Evolutionary conservation across 2,329 filamentous ascomycete genomes (phyloP).

Genomic region (Fusarium sp.): DNA sequence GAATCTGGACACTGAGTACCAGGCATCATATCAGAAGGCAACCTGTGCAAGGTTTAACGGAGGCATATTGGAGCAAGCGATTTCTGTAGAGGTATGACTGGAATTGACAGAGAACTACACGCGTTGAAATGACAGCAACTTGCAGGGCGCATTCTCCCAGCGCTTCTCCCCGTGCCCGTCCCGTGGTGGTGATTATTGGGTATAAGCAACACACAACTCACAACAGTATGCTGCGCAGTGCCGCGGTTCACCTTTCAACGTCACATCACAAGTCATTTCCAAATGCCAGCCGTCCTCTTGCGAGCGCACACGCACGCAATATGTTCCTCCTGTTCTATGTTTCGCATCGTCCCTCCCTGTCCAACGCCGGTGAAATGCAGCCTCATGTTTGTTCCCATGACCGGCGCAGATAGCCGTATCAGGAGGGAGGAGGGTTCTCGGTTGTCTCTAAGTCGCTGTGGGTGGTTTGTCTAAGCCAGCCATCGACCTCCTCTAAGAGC

Average conservation of each 20-base stretch:
- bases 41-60: neutral
- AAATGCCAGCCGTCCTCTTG: constrained; percentile 1
- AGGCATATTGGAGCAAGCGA: neutral
- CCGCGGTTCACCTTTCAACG: constrained; percentile 5
- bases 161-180: constrained; percentile 13
- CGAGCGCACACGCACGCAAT: neutral
- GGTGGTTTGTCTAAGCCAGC: constrained; percentile 25
- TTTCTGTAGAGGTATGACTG: neutral
- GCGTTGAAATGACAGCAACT: constrained; percentile 13
- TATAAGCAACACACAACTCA: neutral
- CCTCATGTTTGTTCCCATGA: constrained; percentile 7
- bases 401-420: neutral
- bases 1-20: neutral
- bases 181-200: constrained; percentile 6
- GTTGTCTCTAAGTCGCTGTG: constrained; percentile 7
- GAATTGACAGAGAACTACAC: constrained; percentile 17
- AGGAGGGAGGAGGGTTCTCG: neutral
- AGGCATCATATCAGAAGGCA: neutral
- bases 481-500: constrained; percentile 80
- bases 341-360: constrained; percentile 9
- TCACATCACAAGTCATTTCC: constrained; percentile 6
- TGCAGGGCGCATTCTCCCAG: constrained; percentile 13
- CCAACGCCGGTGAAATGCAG: constrained; percentile 27
- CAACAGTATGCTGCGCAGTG: constrained; percentile 3
- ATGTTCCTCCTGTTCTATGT: constrained; percentile 7